Evolutionary conservation across 2,329 filamentous ascomycete species (phyloP).

Genomic region (Diaporthe batatas): DNA sequence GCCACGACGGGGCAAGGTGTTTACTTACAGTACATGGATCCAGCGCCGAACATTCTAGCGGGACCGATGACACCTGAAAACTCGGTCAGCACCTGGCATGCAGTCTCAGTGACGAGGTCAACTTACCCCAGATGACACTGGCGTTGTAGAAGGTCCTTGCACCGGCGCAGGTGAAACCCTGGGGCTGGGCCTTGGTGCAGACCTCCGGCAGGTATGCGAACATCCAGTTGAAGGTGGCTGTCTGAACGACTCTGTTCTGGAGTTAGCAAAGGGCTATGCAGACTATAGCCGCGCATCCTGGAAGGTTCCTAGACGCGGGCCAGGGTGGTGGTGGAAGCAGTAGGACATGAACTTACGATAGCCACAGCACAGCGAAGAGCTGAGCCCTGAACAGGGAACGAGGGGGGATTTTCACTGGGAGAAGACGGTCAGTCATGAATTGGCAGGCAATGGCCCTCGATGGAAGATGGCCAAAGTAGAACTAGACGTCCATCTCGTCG

Average conservation of each 20-base stretch:
- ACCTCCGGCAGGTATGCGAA: constrained; percentile 10
- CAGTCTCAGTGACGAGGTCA: rapidly evolving
- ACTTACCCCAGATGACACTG: constrained; percentile 35
- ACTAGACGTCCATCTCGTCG: too few species aligned
- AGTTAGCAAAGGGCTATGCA: neutral
- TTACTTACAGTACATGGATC: constrained; percentile 30
- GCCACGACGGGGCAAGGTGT: too few species aligned
- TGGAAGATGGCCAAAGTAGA: neutral
- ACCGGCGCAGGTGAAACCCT: constrained; percentile 22
- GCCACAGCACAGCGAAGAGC: constrained; percentile 17
- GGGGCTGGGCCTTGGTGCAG: constrained; percentile 25
- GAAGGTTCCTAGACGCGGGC: neutral
- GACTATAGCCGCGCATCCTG: neutral
- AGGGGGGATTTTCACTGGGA: constrained; percentile 37
- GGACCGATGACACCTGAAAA: constrained; percentile 28
- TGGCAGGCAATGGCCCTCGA: too few species aligned
- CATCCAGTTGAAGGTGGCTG: constrained; percentile 19
- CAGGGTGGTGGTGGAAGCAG: neutral
- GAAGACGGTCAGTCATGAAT: neutral
- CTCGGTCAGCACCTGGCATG: neutral
- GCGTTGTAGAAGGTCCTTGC: constrained; percentile 29
- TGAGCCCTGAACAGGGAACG: constrained; percentile 30
- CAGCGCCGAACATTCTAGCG: constrained; percentile 22
- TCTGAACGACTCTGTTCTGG: neutral
- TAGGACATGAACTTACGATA: neutral